A percentile compares a stretch with the other conserved stretches of the same genome.
Evolutionary conservation across 2,329 filamentous ascomycete species (phyloP).

Genomic region (Fusarium torreyae): DNA sequence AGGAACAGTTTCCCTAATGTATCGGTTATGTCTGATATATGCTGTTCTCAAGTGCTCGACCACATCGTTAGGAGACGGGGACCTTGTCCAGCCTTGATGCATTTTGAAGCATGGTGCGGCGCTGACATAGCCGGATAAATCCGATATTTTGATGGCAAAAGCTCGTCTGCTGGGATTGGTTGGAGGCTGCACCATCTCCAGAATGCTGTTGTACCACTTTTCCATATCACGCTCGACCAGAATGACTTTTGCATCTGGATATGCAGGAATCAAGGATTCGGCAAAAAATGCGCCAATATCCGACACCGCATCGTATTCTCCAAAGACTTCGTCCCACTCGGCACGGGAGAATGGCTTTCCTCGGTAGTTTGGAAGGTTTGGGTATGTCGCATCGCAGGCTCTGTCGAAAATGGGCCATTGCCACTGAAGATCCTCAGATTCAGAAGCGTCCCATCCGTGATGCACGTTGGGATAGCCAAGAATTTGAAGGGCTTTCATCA

Average conservation of each 20-base stretch:
- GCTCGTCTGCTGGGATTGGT: background rate
- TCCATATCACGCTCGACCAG: conserved; percentile 50
- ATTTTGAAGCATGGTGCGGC: conserved; percentile 18
- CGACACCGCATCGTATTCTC: conserved; percentile 46
- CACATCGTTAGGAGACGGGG: background rate
- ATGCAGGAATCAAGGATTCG: conserved; percentile 47
- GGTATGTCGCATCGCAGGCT: conserved; percentile 30
- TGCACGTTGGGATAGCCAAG: conserved; percentile 34
- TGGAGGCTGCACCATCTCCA: background rate
- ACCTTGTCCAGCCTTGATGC: conserved; percentile 29
- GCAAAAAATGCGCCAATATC: conserved; percentile 48
- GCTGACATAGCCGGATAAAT: conserved; percentile 9
- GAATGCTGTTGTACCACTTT: conserved; percentile 48
- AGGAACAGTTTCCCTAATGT: conserved; percentile 45
- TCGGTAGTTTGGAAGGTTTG: conserved; percentile 36
- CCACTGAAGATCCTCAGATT: conserved; percentile 14
- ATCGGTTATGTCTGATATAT: conserved; percentile 50
- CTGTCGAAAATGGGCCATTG: conserved; percentile 33
- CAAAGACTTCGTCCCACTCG: conserved; percentile 49
- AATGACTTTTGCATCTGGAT: conserved; percentile 52
- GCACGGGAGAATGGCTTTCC: conserved; percentile 35
- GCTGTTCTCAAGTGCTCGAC: conserved; percentile 29
- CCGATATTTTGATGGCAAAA: background rate
- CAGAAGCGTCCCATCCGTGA: conserved; percentile 35
- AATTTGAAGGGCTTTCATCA: conserved; percentile 33